Evolutionary conservation across 306 rosid species (phyloP), one percentile per base, ranked within the genome.

Genomic region (Dryas drummondii): DNA sequence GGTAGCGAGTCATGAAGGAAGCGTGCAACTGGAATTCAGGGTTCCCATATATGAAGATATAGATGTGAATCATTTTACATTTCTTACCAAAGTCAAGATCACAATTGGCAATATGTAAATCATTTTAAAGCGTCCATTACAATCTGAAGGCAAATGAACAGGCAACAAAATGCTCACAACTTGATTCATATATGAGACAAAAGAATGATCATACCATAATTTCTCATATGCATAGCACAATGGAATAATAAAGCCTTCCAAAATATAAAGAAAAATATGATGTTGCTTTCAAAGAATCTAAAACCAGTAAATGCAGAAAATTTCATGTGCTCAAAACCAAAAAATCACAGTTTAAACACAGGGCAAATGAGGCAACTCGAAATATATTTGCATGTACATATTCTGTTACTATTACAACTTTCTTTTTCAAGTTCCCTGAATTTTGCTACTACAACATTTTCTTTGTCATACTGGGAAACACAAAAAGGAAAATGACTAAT

Each of bases 351-450:
- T 37, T 71, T 26, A 19, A 71, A 27, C 75, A 41, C 17, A 6
- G 7, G 26, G 51, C 7, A 64, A 41, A 42, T 42, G 48, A 7
- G 48, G 41, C 52, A n/a, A 42, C 75, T 46, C 5, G 15, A 42
- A 56, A 71, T 46, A 71, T 5, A 71, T 19, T 12, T 61, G 19
- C 51, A 32, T 32, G 45, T 11, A 60, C 13, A 60, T 5, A 60
- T 37, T 60, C 32, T 13, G 6, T 60, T 14, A 19, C 22, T 19
- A 19, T 19, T 19, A 72, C 88, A 90, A 54, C 91, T 87, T 79
- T 87, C 90, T 9, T 84, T 83, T 84, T 92, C 99, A 70, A 94
- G 89, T 73, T 90, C 97, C 80, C 75, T 86, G 78, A 94, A 94
- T 83, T 91, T 90, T 53, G 92, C 90, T 83, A 90, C 99, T 8